Evolutionary conservation across 306 rosid species (phyloP).

Genomic region (Medicago lupulina): DNA sequence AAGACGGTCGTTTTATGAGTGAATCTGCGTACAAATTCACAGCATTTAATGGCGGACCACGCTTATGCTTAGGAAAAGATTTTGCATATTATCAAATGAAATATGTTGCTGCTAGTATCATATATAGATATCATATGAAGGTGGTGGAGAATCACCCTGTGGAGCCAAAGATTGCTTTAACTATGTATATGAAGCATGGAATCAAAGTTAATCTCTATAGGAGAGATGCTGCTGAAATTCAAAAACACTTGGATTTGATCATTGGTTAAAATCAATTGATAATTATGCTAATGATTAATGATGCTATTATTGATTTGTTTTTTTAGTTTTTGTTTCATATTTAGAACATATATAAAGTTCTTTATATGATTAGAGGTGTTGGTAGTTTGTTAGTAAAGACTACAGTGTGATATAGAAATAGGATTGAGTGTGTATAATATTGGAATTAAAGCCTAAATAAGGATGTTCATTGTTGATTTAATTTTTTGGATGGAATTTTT

Average conservation of each 20-base stretch:
- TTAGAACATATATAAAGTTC: background rate
- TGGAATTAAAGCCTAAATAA: slow-evolving; percentile 40
- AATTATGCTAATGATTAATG: slow-evolving; percentile 19
- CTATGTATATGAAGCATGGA: slow-evolving; percentile 89
- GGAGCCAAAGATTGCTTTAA: slow-evolving; percentile 80
- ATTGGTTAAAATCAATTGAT: background rate
- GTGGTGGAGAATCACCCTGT: slow-evolving; percentile 66
- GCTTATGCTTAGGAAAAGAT: slow-evolving; percentile 88
- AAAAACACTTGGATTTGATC: slow-evolving; percentile 40
- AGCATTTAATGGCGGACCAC: slow-evolving; percentile 95
- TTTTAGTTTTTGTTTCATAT: background rate
- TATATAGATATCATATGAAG: slow-evolving; percentile 62
- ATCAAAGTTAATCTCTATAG: slow-evolving; percentile 55
- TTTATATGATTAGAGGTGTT: slow-evolving; percentile 14
- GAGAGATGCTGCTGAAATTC: slow-evolving; percentile 52
- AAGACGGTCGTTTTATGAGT: slow-evolving; percentile 72
- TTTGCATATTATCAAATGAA: slow-evolving; percentile 95
- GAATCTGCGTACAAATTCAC: slow-evolving; percentile 88
- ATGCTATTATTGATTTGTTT: background rate
- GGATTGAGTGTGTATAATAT: slow-evolving; percentile 1
- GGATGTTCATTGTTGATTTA: slow-evolving; percentile 21
- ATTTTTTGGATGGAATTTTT: background rate
- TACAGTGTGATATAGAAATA: slow-evolving; percentile 30
- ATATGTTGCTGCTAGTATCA: slow-evolving; percentile 76
- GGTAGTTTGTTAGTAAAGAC: background rate